Base-by-base conservation (phyloP, 495 filamentous ascomycete species). In the Geopyxis carbonaria region DNA sequence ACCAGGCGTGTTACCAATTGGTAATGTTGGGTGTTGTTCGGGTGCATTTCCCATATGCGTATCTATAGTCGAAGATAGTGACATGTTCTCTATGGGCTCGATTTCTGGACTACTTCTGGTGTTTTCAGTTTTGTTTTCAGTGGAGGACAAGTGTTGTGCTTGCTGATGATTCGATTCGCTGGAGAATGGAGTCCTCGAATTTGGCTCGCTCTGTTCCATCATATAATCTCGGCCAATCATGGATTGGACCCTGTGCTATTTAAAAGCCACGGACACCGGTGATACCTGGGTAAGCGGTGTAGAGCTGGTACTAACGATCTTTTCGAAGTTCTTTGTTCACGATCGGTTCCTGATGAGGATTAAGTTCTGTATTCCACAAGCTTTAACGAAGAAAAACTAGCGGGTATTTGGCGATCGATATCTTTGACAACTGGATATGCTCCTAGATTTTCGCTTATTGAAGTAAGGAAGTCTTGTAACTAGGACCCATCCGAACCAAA, bases 1-100 rank as follows among this genome's bases (percentile, higher is more conserved):
- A 42, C 84, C 82, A 11, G 82, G 80, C 16, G 34, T 22, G 34
- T 24, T 37, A 11, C 34, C 34, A 18, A 37, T 13, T 10, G 34
- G 25, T 19, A 37, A 11, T 22, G 34, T 22, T 15, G 11, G 27
- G 19, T 37, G 34, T 19, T 21, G 21, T 11, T 20, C 19, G 7
- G 40, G 53, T 42, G 50, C 48, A 57, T 44, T 58, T 31, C 33
- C 60, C 61, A 53, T 69, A 59, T 31, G 53, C 41, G 40, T 62
- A 50, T 47, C 68, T 64, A 59, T 67, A 64, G 51, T 59, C 51
- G 45, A 40, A 14, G 51, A 42, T 22, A 55, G 47, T 5, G 46
- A 42, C 51, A 55, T 55, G 22, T 52, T 52, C 29, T 55, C 52
- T 29, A 46, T 43, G 23, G 44, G 31, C 18, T 46, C 44, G 43